Base-by-base conservation (phyloP, 1,284 basidiomycete species). In the Trichosporon faecale region DNA sequence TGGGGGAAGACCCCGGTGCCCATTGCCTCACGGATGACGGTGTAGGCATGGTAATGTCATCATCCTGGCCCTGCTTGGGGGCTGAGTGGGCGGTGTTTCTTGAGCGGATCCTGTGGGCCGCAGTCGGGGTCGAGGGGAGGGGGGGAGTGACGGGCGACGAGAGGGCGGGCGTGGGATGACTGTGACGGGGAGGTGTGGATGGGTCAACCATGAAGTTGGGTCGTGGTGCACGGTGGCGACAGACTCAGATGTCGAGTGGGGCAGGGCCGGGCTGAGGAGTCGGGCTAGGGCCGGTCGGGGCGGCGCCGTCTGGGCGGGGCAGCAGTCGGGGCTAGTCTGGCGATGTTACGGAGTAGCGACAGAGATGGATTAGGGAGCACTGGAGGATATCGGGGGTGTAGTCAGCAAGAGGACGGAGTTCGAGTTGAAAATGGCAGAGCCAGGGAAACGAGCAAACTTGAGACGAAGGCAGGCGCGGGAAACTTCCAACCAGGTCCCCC, bases 81-180 rank as follows among this genome's bases (percentile, higher is more conserved):
- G 27, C 57, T 18, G 29, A 29, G 12, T 61, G 57, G 27, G 27
- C 57, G 16, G 29, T 16, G 12, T 61, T 23, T 29, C 57, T 16
- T n/a, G 57, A 61, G 16, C 29, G 57, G 27, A 61, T 31, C 57
- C 57, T 16, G 11, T 16, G 31, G 27, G 57, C 33, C 57, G 57
- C 57, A 29, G 57, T 71, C 0, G 76, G 75, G 1, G 76, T 76
- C 52, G 76, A 72, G 12, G 70, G 73, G 9, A 72, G 74, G 0
- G 66, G 69, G 1, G 76, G 76, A 11, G 78, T 76, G 25, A 72
- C 70, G 12, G 78, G 77, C 6, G 72, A 73, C 14, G 76, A 76
- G 35, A 77, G 71, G 12, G 72, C 68, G 4, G 72, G 68, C 2
- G 72, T 73, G 21, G 63, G 72, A n/a, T 67, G 66, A 27, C 35